These are phyloP conservation scores for Suaeda aralocaspica DNA, from an alignment of 148 eudicot species.

Conservation along the genomic window DNA sequence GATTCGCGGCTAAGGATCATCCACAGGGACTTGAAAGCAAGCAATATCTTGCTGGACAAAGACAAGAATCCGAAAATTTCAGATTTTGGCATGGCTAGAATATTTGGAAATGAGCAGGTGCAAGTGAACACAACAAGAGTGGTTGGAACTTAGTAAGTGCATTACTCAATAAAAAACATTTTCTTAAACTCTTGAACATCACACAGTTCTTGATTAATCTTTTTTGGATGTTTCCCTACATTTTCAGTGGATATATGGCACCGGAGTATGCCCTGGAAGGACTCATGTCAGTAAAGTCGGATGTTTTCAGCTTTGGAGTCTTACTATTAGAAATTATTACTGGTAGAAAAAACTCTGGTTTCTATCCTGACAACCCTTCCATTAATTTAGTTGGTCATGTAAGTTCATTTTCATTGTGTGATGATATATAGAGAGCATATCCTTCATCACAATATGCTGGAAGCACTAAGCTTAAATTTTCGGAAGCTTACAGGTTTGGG, in stretches of 20 bases:
- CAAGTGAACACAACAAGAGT: slow-evolving; percentile 50
- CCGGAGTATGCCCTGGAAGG: slow-evolving; percentile 63
- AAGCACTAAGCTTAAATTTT: neutral
- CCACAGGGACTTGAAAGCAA: slow-evolving; percentile 58
- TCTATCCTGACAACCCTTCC: slow-evolving; percentile 34
- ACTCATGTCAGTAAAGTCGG: slow-evolving; percentile 43
- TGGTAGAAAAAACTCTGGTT: slow-evolving; percentile 46
- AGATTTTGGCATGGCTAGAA: slow-evolving; percentile 61
- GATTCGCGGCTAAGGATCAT: slow-evolving; percentile 57
- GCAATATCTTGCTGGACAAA: slow-evolving; percentile 47
- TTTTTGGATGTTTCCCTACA: neutral
- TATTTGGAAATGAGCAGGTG: slow-evolving; percentile 39
- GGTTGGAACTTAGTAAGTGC: slow-evolving; percentile 60
- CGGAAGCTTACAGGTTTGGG: slow-evolving; percentile 38
- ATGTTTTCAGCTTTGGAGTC: slow-evolving; percentile 59
- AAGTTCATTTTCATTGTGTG: slow-evolving; percentile 17
- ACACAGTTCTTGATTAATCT: too few species aligned
- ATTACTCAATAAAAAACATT: too few species aligned
- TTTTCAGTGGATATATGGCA: slow-evolving; percentile 56
- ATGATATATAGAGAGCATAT: neutral
- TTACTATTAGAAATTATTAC: slow-evolving; percentile 43
- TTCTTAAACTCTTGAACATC: too few species aligned
- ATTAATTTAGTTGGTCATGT: slow-evolving; percentile 56
- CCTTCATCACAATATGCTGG: neutral
- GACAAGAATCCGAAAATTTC: slow-evolving; percentile 55